Percentiles rank a stretch among this genome's conserved stretches.
Evolutionary conservation across 495 filamentous ascomycete species (phyloP).

Genomic region (Saxispiralis lemnorum): DNA sequence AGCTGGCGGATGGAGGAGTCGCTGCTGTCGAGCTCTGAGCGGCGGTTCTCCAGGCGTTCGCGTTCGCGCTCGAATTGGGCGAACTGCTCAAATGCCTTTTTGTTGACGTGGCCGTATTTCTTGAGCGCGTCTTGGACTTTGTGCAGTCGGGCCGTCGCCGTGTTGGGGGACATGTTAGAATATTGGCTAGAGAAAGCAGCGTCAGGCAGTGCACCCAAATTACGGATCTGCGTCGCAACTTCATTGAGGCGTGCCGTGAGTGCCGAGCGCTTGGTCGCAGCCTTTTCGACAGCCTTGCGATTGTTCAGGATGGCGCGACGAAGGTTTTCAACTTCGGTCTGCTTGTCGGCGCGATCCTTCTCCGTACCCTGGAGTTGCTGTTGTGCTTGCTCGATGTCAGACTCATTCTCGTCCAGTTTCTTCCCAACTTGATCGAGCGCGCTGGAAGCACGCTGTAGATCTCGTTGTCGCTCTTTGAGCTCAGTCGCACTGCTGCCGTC

Average conservation of each 20-base stretch:
- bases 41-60: conserved; percentile 60
- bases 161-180: conserved; percentile 57
- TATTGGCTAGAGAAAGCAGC: conserved; percentile 78
- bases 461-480: conserved; percentile 61
- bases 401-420: conserved; percentile 54
- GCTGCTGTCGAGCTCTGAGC: conserved; percentile 66
- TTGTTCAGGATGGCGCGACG: conserved; percentile 66
- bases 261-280: conserved; percentile 66
- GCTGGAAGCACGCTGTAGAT: conserved; percentile 59
- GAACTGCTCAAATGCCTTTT: conserved; percentile 98
- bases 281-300: conserved; percentile 83
- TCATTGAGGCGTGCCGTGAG: conserved; percentile 60
- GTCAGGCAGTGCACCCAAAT: conserved; percentile 82
- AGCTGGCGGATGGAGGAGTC: conserved; percentile 78
- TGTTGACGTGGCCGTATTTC: conserved; percentile 95
- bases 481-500: conserved; percentile 31
- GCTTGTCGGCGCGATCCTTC: conserved; percentile 23
- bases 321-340: conserved; percentile 54
- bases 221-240: conserved; percentile 70
- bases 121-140: conserved; percentile 88
- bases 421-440: conserved; percentile 41
- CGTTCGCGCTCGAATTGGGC: conserved; percentile 88
- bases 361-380: conserved; percentile 24
- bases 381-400: conserved; percentile 42
- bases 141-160: conserved; percentile 68